A percentile compares a stretch with the other conserved stretches of the same genome.
Evolutionary conservation across 1,284 basidiomycete species (phyloP).

Genomic region (Wallemia ichthyophaga): DNA sequence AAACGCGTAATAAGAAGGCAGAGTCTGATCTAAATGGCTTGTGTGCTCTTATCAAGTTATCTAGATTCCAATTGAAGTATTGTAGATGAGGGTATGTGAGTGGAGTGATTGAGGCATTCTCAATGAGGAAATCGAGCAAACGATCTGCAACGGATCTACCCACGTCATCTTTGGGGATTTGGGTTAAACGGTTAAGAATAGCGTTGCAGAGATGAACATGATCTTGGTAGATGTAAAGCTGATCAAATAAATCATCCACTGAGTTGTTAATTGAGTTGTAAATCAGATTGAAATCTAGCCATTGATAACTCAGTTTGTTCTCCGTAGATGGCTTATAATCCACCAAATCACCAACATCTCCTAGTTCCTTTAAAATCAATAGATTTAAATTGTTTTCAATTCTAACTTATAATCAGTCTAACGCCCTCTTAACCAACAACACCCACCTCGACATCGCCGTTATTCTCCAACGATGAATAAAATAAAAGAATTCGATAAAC

Average conservation of each 20-base stretch:
- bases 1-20: neutral
- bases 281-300: neutral
- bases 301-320: neutral
- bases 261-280: neutral
- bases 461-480: neutral
- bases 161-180: neutral
- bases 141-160: neutral
- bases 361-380: neutral
- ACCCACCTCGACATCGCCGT: neutral
- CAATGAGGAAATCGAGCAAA: neutral
- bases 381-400: neutral
- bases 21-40: neutral
- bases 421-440: neutral
- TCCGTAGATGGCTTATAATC: neutral
- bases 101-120: neutral
- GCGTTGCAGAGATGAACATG: neutral
- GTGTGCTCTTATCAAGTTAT: neutral
- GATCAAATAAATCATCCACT: neutral
- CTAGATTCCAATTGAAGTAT: neutral
- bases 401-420: neutral
- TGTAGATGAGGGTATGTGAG: neutral
- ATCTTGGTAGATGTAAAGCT: neutral
- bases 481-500: neutral
- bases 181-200: neutral
- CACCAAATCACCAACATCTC: neutral